Conservation (phyloP, 768 basidiomycete species). For the Calocybe gangraenosa region DNA sequence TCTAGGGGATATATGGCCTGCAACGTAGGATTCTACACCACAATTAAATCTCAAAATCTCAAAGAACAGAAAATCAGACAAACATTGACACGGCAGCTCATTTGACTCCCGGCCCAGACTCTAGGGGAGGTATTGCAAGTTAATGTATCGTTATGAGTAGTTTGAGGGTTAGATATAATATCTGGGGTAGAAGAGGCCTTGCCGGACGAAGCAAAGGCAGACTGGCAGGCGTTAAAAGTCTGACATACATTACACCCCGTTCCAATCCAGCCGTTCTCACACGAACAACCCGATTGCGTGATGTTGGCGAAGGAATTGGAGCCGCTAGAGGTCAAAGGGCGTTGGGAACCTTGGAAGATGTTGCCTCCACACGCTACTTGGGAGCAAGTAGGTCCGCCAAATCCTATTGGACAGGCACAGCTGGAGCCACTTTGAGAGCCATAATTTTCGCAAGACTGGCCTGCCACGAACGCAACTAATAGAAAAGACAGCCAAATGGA, state of each 20-base stretch:
- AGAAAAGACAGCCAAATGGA: conserved; percentile 10
- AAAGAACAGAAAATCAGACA: conserved; percentile 23
- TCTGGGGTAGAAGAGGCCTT: conserved; percentile 28
- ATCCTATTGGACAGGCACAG: conserved; percentile 81
- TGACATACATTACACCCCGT: conserved; percentile 79
- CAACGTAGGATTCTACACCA: conserved; percentile 73
- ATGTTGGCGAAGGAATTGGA: conserved; percentile 55
- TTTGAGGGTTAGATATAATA: conserved; percentile 20
- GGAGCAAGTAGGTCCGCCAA: conserved; percentile 68
- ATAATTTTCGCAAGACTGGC: conserved; percentile 66
- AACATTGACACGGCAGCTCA: conserved; percentile 83
- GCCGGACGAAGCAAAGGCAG: conserved; percentile 45
- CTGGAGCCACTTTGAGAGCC: conserved; percentile 50
- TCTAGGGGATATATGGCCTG: conserved; percentile 68
- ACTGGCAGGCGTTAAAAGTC: conserved; percentile 61
- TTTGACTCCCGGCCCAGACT: conserved; percentile 76
- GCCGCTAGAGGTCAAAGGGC: conserved; percentile 40
- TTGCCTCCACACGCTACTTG: conserved; percentile 76
- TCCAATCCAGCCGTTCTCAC: conserved; percentile 74
- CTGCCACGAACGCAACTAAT: conserved; percentile 20
- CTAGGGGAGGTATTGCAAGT: conserved; percentile 66
- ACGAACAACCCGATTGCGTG: conserved; percentile 63
- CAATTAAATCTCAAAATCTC: neutral
- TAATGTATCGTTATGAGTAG: conserved; percentile 57
- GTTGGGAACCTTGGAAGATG: conserved; percentile 66